phyloP scores from a whole-genome alignment of 1,139 yeast species.

The Hyphopichia buzzinii region DNA sequence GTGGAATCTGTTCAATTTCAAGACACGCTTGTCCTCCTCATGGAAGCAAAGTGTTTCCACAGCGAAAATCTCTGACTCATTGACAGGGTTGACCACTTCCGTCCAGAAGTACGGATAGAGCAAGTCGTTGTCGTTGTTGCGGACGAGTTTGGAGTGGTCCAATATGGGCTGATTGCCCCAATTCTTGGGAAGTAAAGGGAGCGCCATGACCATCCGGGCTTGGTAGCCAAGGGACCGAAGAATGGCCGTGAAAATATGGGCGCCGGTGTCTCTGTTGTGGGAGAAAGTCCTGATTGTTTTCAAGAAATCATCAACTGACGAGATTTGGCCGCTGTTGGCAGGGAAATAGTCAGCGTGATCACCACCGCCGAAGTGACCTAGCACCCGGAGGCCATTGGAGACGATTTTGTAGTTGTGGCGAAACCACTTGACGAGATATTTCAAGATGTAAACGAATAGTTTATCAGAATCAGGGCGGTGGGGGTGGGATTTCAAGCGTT shows the following conservation, averaged over 20 bases:
- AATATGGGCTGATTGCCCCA: constrained; percentile 23
- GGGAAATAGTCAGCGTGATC: constrained; percentile 20
- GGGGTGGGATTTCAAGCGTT: constrained; percentile 4
- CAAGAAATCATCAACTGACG: constrained; percentile 13
- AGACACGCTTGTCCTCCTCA: constrained; percentile 27
- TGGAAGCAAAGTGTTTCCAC: constrained; percentile 34
- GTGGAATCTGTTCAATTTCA: constrained; percentile 18
- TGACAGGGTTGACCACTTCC: constrained; percentile 34
- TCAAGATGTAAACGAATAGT: constrained; percentile 29
- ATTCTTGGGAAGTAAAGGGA: constrained; percentile 26
- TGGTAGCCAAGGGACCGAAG: constrained; percentile 33
- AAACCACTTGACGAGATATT: constrained; percentile 39
- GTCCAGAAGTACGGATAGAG: constrained; percentile 43
- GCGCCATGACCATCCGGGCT: constrained; percentile 32
- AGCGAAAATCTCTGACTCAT: constrained; percentile 24
- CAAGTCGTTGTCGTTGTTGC: constrained; percentile 34
- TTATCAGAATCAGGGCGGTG: constrained; percentile 16
- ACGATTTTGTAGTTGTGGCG: constrained; percentile 32
- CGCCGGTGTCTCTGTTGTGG: constrained; percentile 39
- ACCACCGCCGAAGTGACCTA: constrained; percentile 22
- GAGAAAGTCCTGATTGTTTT: constrained; percentile 22
- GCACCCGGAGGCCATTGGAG: constrained; percentile 33
- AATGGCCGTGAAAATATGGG: constrained; percentile 34
- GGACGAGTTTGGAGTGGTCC: constrained; percentile 18
- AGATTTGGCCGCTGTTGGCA: constrained; percentile 15